Evolutionary conservation across 106 monocot species (phyloP).

Genomic region (Platanthera zijinensis): DNA sequence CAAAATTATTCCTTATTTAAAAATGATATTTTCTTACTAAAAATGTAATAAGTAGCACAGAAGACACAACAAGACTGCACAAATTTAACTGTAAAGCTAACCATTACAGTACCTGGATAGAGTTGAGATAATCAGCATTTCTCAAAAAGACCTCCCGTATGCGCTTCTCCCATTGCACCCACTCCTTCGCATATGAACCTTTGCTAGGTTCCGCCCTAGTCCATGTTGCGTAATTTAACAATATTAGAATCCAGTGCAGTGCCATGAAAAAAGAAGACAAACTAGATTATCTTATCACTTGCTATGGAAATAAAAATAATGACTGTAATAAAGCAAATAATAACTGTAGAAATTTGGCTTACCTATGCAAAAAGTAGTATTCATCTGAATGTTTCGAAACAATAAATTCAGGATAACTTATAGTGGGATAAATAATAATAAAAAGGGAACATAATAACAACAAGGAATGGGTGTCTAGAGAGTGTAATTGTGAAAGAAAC

Average conservation of each 20-base stretch:
- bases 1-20: too few species aligned
- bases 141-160: conserved; percentile 43
- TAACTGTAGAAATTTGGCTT: not conserved
- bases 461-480: too few species aligned
- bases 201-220: conserved; percentile 74
- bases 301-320: not conserved
- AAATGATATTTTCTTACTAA: not conserved
- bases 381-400: too few species aligned
- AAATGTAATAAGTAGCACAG: not conserved
- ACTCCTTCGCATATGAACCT: conserved; percentile 87
- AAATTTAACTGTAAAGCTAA: not conserved
- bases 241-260: not conserved
- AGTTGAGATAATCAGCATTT: conserved; percentile 72
- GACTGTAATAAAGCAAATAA: not conserved
- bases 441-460: too few species aligned
- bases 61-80: not conserved
- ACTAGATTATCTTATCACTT: not conserved
- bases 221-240: conserved; percentile 7
- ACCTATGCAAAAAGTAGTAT: not conserved
- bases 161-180: conserved; percentile 83
- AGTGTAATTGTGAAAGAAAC: too few species aligned
- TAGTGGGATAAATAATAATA: too few species aligned
- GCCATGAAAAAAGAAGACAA: not conserved
- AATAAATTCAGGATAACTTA: too few species aligned
- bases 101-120: conserved; percentile 57